Base-by-base conservation (phyloP, 2,329 filamentous ascomycete species). In the Scytalidium sp. region DNA sequence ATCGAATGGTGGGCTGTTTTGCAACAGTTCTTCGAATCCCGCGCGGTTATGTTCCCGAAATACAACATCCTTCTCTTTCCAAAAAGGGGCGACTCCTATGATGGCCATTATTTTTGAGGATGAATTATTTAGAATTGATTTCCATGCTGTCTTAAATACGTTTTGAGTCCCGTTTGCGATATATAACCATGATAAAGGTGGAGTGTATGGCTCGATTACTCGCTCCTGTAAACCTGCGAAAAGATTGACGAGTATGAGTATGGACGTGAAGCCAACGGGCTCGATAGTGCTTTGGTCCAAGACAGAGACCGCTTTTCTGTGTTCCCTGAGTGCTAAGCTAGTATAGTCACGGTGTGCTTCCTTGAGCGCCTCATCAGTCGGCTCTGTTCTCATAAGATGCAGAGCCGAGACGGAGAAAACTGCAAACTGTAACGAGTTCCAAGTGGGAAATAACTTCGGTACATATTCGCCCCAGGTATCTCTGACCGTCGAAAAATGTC, bases 181-280 rank as follows among this genome's bases (percentile, higher is more conserved):
- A 10, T 43, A n/a, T 27, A 55, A 39, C 52, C 52, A 58, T 49
- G 55, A 50, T 20, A 48, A 51, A n/a, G 56, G 54, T 15, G 55
- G 46, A 20, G 48, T 45, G 19, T 56, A 58, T 40, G 50, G 56
- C 19, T 51, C 39, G 7, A 55, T 29, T n/a, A 36, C 20, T 29
- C 56, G 55, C 25, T 52, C 44, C 39, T 55, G 54, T 8, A 58
- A 11, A 23, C 39, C 41, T 3, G 55, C 53, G 27, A 57, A 53
- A 19, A 53, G 42, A 20, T 55, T 46, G 8, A 51, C 50, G 17
- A 56, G 36, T 11, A 58, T 52, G 8, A 58, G 17, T 4, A 45
- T 50, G 2, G 50, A 48, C 10, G 56, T 45, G 19, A 54, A 55
- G 27, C 51, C 53, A 1, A 51, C 49, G 4, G 49, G 47, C 19